These are phyloP conservation scores for Osmanthus fragrans DNA, from an alignment of 257 asterid species.

Conservation along the genomic window DNA sequence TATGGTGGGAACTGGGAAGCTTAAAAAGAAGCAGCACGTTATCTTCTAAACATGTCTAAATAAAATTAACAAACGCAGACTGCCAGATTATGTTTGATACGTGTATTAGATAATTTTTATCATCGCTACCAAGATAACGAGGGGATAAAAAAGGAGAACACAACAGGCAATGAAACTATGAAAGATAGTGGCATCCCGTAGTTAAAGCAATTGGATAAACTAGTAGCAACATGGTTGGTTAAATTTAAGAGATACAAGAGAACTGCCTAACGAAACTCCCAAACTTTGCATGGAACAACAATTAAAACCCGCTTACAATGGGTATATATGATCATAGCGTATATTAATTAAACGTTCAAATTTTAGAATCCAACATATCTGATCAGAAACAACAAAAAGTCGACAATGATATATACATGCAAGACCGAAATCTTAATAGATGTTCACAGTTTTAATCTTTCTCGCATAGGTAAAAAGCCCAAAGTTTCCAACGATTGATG, in stretches of 20 bases:
- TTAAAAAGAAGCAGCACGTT: neutral
- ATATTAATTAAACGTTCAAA: neutral
- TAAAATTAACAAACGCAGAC: neutral
- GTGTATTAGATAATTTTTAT: neutral
- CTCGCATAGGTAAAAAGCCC: neutral
- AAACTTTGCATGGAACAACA: neutral
- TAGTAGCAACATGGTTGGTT: neutral
- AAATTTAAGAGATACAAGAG: neutral
- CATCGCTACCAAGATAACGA: neutral
- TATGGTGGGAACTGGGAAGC: constrained; percentile 4
- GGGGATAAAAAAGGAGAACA: neutral
- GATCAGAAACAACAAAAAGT: neutral
- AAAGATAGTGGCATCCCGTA: neutral
- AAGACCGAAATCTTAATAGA: neutral
- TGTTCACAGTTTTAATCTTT: neutral
- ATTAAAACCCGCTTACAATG: neutral
- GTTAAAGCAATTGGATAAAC: neutral
- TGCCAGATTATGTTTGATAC: neutral
- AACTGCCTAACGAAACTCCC: neutral
- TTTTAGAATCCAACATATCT: neutral
- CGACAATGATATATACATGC: neutral
- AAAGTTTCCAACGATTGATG: neutral
- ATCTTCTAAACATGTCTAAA: neutral
- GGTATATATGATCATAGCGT: neutral
- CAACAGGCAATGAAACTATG: neutral